A percentile compares a stretch with the other conserved stretches of the same genome.
Evolutionary conservation across 768 basidiomycete species (phyloP).

Genomic region (Psilocybe azurescens): DNA sequence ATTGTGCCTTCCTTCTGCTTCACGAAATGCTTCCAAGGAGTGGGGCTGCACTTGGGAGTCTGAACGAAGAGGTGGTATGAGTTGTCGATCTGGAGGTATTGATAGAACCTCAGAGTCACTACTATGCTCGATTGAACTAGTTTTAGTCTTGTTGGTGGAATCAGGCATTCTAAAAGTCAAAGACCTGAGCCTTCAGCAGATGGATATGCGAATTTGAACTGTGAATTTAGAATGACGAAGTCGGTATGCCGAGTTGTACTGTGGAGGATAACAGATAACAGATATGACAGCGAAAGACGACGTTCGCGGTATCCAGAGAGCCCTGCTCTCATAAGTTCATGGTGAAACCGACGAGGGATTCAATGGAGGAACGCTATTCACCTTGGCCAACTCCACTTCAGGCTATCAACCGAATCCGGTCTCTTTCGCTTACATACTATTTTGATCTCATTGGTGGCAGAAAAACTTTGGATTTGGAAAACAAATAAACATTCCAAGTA

Average conservation of each 20-base stretch:
- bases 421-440: conserved; percentile 20
- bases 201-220: not conserved
- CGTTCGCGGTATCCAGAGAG: conserved; percentile 27
- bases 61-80: conserved; percentile 63
- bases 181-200: not conserved
- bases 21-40: conserved; percentile 67
- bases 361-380: conserved; percentile 13
- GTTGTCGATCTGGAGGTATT: conserved; percentile 58
- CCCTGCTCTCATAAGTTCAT: conserved; percentile 45
- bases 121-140: conserved; percentile 6
- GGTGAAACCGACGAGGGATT: conserved; percentile 21
- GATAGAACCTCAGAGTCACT: conserved; percentile 35
- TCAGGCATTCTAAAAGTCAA: conserved; percentile 23
- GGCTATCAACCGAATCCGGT: conserved; percentile 18
- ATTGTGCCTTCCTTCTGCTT: conserved; percentile 63
- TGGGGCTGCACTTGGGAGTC: conserved; percentile 53
- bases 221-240: conserved; percentile 6
- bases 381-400: conserved; percentile 17
- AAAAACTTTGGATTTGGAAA: not conserved
- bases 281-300: conserved; percentile 15
- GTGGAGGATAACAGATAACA: not conserved
- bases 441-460: conserved; percentile 10
- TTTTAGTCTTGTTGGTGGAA: conserved; percentile 18
- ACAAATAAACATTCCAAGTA: not conserved
- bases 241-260: conserved; percentile 3